Evolutionary conservation across 148 eudicot genomes (phyloP).

Genomic region (Spergularia marina): DNA sequence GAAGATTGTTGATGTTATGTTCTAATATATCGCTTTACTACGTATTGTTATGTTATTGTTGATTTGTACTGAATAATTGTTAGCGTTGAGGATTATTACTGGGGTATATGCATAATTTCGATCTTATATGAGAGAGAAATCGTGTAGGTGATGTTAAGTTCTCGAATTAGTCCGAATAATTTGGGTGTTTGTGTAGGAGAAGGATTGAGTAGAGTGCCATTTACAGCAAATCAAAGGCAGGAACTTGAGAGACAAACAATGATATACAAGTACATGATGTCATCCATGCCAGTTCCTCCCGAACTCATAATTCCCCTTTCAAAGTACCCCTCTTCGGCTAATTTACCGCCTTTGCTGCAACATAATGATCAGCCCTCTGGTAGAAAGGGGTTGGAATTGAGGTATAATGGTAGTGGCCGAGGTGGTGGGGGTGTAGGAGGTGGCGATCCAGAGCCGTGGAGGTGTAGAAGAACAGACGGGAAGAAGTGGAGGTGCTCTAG

Average conservation of each 20-base stretch:
- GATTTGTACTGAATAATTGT: no score
- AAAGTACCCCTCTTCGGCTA: constrained; percentile 12
- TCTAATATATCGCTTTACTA: no score
- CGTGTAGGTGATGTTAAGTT: background rate
- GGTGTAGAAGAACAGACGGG: constrained; percentile 85
- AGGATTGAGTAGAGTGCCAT: constrained; percentile 34
- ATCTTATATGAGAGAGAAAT: no score
- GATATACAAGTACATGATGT: constrained; percentile 72
- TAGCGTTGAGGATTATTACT: no score
- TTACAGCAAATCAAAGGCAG: constrained; percentile 66
- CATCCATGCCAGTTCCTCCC: constrained; percentile 68
- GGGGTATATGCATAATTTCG: no score
- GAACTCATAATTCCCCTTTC: constrained; percentile 50
- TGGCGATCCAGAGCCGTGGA: constrained; percentile 75
- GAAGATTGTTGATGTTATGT: no score
- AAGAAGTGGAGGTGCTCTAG: constrained; percentile 87
- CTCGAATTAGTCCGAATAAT: background rate
- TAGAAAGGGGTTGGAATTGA: constrained; percentile 35
- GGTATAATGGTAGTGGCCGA: constrained; percentile 24
- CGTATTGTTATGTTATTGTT: no score
- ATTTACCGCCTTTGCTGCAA: background rate
- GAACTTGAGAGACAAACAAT: constrained; percentile 71
- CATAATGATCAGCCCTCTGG: background rate
- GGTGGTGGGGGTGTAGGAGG: constrained; percentile 22
- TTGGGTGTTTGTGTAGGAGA: background rate